Evolutionary conservation across 108 stramenopile genomes (phyloP).

Genomic region (Nitzschia inconspicua): DNA sequence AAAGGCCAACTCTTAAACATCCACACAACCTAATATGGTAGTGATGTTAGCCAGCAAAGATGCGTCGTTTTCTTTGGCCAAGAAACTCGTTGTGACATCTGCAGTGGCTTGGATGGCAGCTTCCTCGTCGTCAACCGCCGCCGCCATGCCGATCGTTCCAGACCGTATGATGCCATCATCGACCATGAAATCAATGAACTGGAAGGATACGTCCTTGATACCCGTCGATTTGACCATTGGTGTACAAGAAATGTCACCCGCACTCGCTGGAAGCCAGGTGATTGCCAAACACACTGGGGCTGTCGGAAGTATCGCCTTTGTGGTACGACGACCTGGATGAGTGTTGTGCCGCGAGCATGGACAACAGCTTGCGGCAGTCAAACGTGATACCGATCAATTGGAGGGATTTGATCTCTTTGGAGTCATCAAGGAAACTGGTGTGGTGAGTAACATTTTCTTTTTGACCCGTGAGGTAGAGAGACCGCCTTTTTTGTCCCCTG

Average conservation of each 20-base stretch:
- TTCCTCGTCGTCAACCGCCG: neutral
- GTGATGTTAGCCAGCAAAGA: too few species aligned
- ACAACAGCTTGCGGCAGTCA: slow-evolving; percentile 36
- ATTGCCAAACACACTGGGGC: slow-evolving; percentile 9
- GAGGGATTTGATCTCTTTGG: slow-evolving; percentile 56
- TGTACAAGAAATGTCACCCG: neutral
- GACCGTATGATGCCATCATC: slow-evolving; percentile 11
- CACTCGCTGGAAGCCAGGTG: slow-evolving; percentile 6
- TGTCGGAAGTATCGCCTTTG: slow-evolving; percentile 34
- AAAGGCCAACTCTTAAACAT: too few species aligned
- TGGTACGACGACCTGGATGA: slow-evolving; percentile 78
- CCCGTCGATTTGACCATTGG: slow-evolving; percentile 25
- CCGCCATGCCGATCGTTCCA: neutral
- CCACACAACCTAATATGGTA: too few species aligned
- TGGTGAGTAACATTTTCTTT: slow-evolving; percentile 10
- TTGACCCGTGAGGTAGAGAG: neutral
- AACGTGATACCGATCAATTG: slow-evolving; percentile 13
- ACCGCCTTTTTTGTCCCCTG: neutral
- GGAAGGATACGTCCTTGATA: slow-evolving; percentile 1
- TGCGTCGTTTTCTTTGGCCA: too few species aligned
- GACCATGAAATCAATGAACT: slow-evolving; percentile 13
- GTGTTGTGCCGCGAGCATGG: slow-evolving; percentile 85
- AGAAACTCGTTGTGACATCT: too few species aligned
- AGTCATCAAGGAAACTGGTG: slow-evolving; percentile 76
- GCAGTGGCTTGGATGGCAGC: too few species aligned